Base-by-base conservation (phyloP, 768 basidiomycete genomes). In the Artomyces pyxidatus region DNA sequence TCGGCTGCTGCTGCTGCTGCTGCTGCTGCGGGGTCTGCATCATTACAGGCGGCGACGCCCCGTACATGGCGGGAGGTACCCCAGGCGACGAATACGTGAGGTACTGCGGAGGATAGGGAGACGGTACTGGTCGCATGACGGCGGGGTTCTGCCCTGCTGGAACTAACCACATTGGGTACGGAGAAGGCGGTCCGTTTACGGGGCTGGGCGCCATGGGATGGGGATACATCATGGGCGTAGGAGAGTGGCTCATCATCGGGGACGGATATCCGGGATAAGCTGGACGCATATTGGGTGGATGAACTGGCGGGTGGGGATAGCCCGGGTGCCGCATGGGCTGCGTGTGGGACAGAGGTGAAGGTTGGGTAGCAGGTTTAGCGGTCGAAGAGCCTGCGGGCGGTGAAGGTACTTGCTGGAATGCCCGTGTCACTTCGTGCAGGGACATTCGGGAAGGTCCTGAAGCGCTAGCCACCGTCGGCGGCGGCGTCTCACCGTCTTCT, bases 401-500 rank as follows among this genome's bases (percentile, higher is more conserved):
- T 6, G 78, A 68, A 3, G 88, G 88, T 23, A 91, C 89, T 65
- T 83, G 83, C 60, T 92, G 89, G 68, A 92, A 92, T 19, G 88
- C 87, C 50, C 85, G 80, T 11, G 85, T 88, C 28, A 90, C 87
- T 48, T 92, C 89, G 49, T 83, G 81, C 32, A 84, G 66, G 3
- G 87, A 88, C 79, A 89, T 86, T 35, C 85, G 80, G 16, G 83
- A 82, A 22, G 85, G 76, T 25, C 49, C 52, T 25, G 53, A 25
- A 12, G 64, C 58, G 21, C 77, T 71, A 23, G 75, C 67, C 19
- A 78, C 70, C 4, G 75, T 69, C 7, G 84, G 80, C 12, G 86
- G 86, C 2, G 87, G 85, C 2, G 85, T 87, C 62, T 81, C 83
- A 17, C 86, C 88, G 57, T 86, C 87, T 61, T 90, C 88, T 10